Conservation (phyloP, 768 basidiomycete genomes). For the Lactarius indigo region DNA sequence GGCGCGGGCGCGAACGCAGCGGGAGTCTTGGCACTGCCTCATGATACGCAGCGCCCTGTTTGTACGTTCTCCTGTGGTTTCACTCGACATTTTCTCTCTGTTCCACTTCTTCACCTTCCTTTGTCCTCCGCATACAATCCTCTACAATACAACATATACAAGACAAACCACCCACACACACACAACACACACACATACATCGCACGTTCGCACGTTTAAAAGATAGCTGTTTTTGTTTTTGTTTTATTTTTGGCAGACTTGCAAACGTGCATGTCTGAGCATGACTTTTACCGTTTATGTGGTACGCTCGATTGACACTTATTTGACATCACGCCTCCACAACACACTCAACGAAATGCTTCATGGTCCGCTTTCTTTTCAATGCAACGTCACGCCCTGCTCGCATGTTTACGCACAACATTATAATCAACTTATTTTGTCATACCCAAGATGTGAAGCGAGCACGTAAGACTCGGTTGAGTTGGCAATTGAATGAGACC, state of each 20-base stretch:
- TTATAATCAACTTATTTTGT: background rate
- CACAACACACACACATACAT: conserved; percentile 1
- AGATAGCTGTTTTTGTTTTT: background rate
- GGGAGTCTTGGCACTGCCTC: conserved; percentile 6
- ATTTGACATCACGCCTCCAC: background rate
- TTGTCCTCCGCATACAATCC: background rate
- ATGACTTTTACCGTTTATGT: conserved; percentile 3
- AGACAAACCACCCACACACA: background rate
- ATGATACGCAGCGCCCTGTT: background rate
- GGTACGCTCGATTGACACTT: background rate
- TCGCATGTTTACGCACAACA: background rate
- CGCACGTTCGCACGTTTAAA: conserved; percentile 9
- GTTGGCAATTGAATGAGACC: background rate
- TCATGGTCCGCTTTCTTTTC: background rate
- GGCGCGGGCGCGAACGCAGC: conserved; percentile 16
- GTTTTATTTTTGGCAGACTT: background rate
- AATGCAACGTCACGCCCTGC: background rate
- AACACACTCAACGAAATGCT: background rate
- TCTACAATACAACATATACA: conserved; percentile 6
- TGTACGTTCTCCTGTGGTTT: background rate
- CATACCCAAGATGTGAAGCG: background rate
- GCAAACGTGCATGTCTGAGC: background rate
- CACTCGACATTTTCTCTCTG: background rate
- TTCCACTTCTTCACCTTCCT: background rate
- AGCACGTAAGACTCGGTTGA: background rate